These are phyloP conservation scores for Peronospora belbahrii DNA, from an alignment of 352 stramenopile species.

Conservation along the genomic window DNA sequence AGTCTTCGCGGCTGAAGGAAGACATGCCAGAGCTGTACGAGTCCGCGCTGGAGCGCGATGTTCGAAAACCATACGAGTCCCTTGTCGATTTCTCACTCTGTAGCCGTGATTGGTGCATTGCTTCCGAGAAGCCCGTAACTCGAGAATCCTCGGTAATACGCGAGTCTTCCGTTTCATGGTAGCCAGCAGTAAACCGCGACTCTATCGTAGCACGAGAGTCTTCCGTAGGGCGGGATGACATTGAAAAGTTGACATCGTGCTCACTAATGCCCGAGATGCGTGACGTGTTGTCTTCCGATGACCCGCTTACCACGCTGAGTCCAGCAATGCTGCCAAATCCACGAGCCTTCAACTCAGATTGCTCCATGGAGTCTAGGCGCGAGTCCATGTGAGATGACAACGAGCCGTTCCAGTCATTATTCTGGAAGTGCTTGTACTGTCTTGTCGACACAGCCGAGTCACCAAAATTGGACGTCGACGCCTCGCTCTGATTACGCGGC, in stretches of 20 bases:
- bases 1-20: slow-evolving; percentile 51
- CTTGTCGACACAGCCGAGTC: slow-evolving; percentile 34
- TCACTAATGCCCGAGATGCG: slow-evolving; percentile 18
- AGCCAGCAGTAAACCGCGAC: slow-evolving; percentile 20
- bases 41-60: slow-evolving; percentile 44
- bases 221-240: slow-evolving; percentile 26
- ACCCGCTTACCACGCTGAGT: slow-evolving; percentile 37
- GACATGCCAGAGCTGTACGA: slow-evolving; percentile 64
- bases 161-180: slow-evolving; percentile 21
- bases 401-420: slow-evolving; percentile 43
- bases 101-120: slow-evolving; percentile 32
- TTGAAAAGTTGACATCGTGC: slow-evolving; percentile 32
- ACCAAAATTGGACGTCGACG: slow-evolving; percentile 50
- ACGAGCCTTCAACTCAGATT: slow-evolving; percentile 24
- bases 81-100: slow-evolving; percentile 53
- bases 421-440: slow-evolving; percentile 37
- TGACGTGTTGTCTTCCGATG: slow-evolving; percentile 23
- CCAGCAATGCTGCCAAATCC: slow-evolving; percentile 27
- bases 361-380: slow-evolving; percentile 27
- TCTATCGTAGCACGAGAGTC: slow-evolving; percentile 18
- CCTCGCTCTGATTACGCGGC: slow-evolving; percentile 34
- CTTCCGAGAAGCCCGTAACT: slow-evolving; percentile 36
- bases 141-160: slow-evolving; percentile 18
- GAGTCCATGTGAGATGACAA: slow-evolving; percentile 36
- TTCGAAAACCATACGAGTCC: slow-evolving; percentile 61